Base-by-base conservation (phyloP, 805 yeast genomes). In the Kuraishia ogatae region DNA sequence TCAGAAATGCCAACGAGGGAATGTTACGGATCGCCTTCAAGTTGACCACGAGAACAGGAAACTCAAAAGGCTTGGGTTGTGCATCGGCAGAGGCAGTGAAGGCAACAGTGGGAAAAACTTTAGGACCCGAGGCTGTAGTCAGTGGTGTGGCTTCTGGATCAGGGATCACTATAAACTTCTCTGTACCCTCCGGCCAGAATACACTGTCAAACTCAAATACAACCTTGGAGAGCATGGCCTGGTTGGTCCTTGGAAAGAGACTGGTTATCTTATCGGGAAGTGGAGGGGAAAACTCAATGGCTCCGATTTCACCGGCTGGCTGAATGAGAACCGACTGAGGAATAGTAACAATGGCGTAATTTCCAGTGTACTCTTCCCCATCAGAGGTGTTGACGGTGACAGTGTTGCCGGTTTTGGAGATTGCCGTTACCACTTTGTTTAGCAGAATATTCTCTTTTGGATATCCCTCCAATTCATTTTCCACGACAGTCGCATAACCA, bases 251-350 rank as follows among this genome's bases (percentile, higher is more conserved):
- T 8, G 64, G 60, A 5, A 77, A 57, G 8, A 66, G 60, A 11
- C 56, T 54, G 2, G 61, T 56, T 47, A 76, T 61, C 2, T 56
- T 56, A 10, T 50, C 35, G 2, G 82, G 82, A 24, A 78, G 66
- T 59, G 61, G 56, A 1, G 81, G 80, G 1, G 47, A 50, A 52
- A 72, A 71, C 50, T 66, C 62, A 39, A 71, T 70, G 2, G 70
- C 66, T 29, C 71, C 73, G 15, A 39, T 51, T 50, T 62, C 64
- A 1, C 53, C 58, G 17, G 55, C 51, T 28, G 67, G 64, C 0
- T 63, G 63, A 48, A 71, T 68, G 48, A 81, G 66, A 8, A 81
- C 67, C 53, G 82, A 76, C 57, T 75, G 72, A 1, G 85, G 85
- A 5, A 76, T 76, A 0, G 83, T 72, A 17, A 79, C 77, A 17